These are phyloP conservation scores for Colletotrichum melonis DNA, from an alignment of 2,329 filamentous ascomycete species.

Conservation along the genomic window DNA sequence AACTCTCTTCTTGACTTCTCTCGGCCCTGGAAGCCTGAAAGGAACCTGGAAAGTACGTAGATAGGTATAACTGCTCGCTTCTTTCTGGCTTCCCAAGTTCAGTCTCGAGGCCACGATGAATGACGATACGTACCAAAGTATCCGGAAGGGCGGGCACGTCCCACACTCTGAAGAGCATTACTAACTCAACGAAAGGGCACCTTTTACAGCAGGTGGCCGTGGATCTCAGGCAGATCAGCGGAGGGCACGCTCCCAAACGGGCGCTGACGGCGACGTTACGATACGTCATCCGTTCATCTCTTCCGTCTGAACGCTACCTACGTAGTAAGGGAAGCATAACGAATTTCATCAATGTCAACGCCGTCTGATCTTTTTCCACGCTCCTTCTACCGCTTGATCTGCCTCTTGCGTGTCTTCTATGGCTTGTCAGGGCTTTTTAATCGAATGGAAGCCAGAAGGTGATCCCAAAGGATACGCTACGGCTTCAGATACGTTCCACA, in stretches of 20 bases:
- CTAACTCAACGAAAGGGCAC: background rate
- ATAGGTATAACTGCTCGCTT: background rate
- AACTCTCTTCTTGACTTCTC: background rate
- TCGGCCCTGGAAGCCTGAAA: background rate
- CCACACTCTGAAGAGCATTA: background rate
- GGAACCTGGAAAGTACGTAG: no score
- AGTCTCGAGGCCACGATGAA: background rate
- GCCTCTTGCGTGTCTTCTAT: background rate
- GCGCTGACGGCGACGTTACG: background rate
- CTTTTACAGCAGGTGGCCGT: background rate
- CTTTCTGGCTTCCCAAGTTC: background rate
- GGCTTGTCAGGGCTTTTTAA: no score
- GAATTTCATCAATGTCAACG: background rate
- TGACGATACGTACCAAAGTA: background rate
- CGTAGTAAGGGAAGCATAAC: background rate
- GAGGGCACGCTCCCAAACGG: background rate
- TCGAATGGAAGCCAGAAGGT: no score
- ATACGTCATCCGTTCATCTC: constrained; percentile 14
- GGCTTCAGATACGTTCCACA: constrained; percentile 26
- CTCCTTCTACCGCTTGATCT: background rate
- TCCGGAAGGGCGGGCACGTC: background rate
- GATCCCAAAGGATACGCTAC: constrained; percentile 5
- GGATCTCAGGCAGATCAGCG: background rate
- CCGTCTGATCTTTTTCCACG: background rate
- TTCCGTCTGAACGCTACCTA: background rate